A percentile compares a stretch with the other conserved stretches of the same genome.
phyloP scores from a whole-genome alignment of 2,329 filamentous ascomycete species.

The Talaromyces rugulosus region DNA sequence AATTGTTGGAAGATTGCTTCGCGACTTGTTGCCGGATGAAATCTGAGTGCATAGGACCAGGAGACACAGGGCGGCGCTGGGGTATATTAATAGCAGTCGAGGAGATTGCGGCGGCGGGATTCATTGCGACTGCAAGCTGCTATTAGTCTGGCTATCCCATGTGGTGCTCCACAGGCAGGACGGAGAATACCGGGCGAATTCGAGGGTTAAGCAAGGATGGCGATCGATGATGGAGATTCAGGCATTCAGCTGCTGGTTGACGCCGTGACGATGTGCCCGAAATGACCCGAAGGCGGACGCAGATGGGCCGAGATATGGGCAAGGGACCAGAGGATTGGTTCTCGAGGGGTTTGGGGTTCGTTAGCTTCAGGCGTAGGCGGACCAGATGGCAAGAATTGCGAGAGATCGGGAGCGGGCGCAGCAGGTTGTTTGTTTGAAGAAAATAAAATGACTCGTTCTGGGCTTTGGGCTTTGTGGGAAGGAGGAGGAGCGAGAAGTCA shows the following conservation, averaged over 20 bases:
- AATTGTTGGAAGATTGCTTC: constrained; percentile 56
- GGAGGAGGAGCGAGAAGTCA: background rate
- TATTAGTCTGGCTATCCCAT: constrained; percentile 21
- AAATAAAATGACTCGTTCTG: background rate
- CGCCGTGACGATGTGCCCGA: constrained; percentile 8
- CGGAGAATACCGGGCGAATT: constrained; percentile 35
- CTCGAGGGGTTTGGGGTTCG: background rate
- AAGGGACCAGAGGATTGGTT: background rate
- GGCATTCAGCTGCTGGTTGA: background rate
- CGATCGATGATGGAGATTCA: background rate
- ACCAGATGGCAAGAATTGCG: background rate
- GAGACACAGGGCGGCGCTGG: constrained; percentile 37
- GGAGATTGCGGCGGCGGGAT: constrained; percentile 22
- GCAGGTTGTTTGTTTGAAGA: background rate
- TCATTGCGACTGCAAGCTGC: constrained; percentile 22
- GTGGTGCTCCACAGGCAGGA: constrained; percentile 36
- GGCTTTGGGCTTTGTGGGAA: background rate
- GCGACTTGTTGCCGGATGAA: constrained; percentile 55
- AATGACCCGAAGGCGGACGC: constrained; percentile 11
- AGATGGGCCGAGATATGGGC: background rate
- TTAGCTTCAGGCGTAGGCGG: background rate
- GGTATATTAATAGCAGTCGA: constrained; percentile 42
- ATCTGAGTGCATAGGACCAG: constrained; percentile 50
- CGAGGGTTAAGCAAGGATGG: constrained; percentile 5
- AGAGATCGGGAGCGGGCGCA: background rate